Evolutionary conservation across 2,329 filamentous ascomycete species (phyloP), one percentile per base, ranked within the genome.

Genomic region (Ophiostoma quercus): DNA sequence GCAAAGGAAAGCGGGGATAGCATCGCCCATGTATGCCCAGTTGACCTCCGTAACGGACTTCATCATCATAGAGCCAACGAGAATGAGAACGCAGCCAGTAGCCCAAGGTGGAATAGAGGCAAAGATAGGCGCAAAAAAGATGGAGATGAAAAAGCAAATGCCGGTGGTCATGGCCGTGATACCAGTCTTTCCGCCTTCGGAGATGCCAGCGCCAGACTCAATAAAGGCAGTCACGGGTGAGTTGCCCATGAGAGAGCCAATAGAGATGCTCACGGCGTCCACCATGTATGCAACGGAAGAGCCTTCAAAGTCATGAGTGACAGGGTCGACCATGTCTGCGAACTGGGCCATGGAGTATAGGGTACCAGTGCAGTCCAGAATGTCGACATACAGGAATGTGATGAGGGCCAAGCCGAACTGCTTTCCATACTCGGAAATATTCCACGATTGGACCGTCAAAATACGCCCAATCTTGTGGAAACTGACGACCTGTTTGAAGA

Each of bases 261-360:
- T 85, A 0, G 89, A 90, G 73, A 92, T 91, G 71, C 88, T 88
- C 19, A 88, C 78, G 0, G 90, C 90, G 73, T 93, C 90, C 3
- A 86, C 87, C 74, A 85, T 90, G 77, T 92, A 93, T 1, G 93
- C 93, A 47, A 94, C 80, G 0, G 92, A 92, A 2, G 91, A 94
- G 54, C 92, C 89, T 68, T 94, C 92, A 73, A 97, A 97, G 77
- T 96, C 92, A 16, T 89, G 65, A 14, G 65, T 87, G 1, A 90
- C 87, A 14, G 74, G 72, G 7, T 74, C 84, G 79, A 75, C 89
- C 84, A 73, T 90, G 73, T 74, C 75, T 72, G 86, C 88, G 79
- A 92, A 92, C 29, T 89, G 88, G 1, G 90, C 90, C 90, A 93
- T 92, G 22, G 89, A 91, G 79, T 92, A 92, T 43, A 92, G 80